A percentile compares a stretch with the other conserved stretches of the same genome.
Evolutionary conservation across 257 asterid species (phyloP).

Genomic region (Anisodus tanguticus): DNA sequence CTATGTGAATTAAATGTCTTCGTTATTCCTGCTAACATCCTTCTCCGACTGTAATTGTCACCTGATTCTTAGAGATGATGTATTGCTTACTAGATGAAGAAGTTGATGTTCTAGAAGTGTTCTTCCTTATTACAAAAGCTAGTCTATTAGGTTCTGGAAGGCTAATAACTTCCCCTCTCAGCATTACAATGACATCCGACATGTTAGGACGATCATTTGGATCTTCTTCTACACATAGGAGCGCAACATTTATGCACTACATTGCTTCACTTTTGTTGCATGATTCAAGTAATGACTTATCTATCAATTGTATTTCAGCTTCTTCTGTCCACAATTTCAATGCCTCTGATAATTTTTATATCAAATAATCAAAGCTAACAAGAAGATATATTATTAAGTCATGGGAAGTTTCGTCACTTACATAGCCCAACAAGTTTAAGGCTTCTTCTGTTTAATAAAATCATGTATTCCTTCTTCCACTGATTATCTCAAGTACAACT

Average conservation of each 20-base stretch:
- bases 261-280: conserved; percentile 3
- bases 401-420: conserved; percentile 33
- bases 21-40: conserved; percentile 2
- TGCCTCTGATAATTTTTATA: conserved; percentile 6
- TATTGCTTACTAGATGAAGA: not conserved
- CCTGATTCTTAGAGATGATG: not conserved
- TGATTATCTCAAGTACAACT: conserved; percentile 38
- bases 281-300: not conserved
- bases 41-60: conserved; percentile 25
- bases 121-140: conserved; percentile 28
- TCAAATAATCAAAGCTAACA: not conserved
- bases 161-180: conserved; percentile 25
- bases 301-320: conserved; percentile 12
- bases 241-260: conserved; percentile 36
- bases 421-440: conserved; percentile 39
- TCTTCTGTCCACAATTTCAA: conserved; percentile 41
- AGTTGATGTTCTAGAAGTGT: not conserved
- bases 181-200: conserved; percentile 35
- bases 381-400: not conserved
- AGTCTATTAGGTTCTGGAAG: conserved; percentile 37
- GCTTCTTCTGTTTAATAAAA: conserved; percentile 35
- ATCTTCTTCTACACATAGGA: conserved; percentile 43
- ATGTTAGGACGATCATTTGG: conserved; percentile 39
- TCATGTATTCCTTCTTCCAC: conserved; percentile 37
- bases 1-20: not conserved